phyloP scores from a whole-genome alignment of 352 stramenopile genomes.

The Heterotrichella gracilis region DNA sequence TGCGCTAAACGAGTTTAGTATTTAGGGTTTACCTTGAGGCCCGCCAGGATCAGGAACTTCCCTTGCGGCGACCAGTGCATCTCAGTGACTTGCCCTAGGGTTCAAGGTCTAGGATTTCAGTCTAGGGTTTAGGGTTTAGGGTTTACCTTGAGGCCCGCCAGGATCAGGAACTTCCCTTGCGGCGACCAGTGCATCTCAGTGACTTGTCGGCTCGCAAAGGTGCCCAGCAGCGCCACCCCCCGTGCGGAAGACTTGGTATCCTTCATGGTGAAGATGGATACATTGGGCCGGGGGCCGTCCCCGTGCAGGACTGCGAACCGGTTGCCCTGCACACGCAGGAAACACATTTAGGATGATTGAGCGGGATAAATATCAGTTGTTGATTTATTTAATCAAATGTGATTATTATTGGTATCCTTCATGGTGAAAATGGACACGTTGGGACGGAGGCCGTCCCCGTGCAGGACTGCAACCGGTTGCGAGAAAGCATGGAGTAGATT shows the following conservation, averaged over 20 bases:
- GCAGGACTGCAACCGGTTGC: conserved; percentile 71
- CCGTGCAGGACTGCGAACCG: conserved; percentile 79
- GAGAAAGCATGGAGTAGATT: no score
- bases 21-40: no score
- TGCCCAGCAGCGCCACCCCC: conserved; percentile 69
- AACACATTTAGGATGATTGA: no score
- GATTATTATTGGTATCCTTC: conserved; percentile 25
- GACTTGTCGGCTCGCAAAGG: conserved; percentile 59
- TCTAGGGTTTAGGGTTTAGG: no score
- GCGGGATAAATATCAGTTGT: no score
- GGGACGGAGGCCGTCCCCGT: conserved; percentile 61
- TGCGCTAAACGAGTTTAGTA: no score
- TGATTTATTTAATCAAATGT: no score
- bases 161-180: conserved; percentile 51
- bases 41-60: conserved; percentile 63
- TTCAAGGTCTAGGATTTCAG: no score
- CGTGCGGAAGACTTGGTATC: conserved; percentile 24
- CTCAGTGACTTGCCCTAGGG: conserved; percentile 65
- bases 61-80: conserved; percentile 77
- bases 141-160: no score
- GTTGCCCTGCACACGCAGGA: no score
- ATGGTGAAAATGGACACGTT: conserved; percentile 86
- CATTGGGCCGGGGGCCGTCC: conserved; percentile 54
- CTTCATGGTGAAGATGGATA: conserved; percentile 82
- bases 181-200: conserved; percentile 87